Evolutionary conservation across 106 monocot genomes (phyloP).

Genomic region (Narthecium ossifragum): DNA sequence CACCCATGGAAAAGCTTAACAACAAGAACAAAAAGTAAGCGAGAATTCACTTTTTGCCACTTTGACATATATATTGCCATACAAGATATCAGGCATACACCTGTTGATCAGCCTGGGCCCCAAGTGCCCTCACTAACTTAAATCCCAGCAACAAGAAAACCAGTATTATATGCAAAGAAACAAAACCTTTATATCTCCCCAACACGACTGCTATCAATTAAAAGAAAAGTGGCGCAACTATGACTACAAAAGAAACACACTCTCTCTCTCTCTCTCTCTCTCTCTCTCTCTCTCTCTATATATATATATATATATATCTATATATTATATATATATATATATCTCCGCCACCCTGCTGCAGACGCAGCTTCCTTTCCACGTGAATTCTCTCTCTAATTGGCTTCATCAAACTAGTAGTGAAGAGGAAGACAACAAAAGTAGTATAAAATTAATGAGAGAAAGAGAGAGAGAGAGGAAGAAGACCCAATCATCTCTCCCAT

Average conservation of each 20-base stretch:
- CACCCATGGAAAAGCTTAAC: no score
- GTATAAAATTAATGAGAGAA: not conserved
- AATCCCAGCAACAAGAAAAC: constrained; percentile 13
- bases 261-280: not conserved
- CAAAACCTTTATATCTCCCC: constrained; percentile 3
- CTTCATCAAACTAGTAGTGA: no score
- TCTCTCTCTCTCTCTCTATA: no score
- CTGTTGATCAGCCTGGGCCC: not conserved
- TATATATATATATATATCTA: no score
- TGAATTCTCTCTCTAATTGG: constrained; percentile 2
- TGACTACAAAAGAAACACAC: no score
- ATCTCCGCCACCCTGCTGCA: no score
- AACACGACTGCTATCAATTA: not conserved
- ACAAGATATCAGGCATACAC: not conserved
- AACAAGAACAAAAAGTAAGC: constrained; percentile 7
- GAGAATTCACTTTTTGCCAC: not conserved
- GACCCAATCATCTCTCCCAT: constrained; percentile 12
- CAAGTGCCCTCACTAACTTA: constrained; percentile 4
- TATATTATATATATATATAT: no score
- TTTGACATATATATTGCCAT: no score
- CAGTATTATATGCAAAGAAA: constrained; percentile 7
- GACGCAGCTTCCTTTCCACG: constrained; percentile 5
- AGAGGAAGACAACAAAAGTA: not conserved
- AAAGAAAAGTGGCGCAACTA: not conserved
- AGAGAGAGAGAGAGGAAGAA: constrained; percentile 11